Evolutionary conservation across 2,329 filamentous ascomycete genomes (phyloP).

Genomic region (Fusarium buxicola): DNA sequence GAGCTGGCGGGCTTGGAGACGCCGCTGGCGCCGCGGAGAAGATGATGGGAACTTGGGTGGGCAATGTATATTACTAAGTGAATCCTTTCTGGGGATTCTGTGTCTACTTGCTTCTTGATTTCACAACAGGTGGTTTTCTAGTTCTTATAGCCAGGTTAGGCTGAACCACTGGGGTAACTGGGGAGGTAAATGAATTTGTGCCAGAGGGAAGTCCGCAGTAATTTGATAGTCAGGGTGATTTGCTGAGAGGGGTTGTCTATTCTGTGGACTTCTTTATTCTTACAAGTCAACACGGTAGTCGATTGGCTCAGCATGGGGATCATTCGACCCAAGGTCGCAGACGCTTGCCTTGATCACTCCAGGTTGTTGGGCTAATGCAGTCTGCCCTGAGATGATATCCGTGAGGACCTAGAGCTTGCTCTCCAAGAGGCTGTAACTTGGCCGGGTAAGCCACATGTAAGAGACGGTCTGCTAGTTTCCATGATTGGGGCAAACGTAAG

Average conservation of each 20-base stretch:
- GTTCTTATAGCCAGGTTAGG: conserved; percentile 26
- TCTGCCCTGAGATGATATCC: too few relatives aligned
- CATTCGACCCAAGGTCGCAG: too few relatives aligned
- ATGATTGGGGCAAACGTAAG: too few relatives aligned
- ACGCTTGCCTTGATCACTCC: too few relatives aligned
- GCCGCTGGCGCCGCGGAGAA: conserved; percentile 11
- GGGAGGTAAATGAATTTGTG: conserved; percentile 12
- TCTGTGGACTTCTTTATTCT: not conserved
- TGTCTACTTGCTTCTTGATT: conserved; percentile 22
- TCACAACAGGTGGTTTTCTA: conserved; percentile 12
- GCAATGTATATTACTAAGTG: conserved; percentile 24
- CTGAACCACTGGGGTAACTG: conserved; percentile 8
- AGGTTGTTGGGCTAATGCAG: too few relatives aligned
- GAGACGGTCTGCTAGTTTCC: too few relatives aligned
- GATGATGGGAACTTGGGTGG: conserved; percentile 5
- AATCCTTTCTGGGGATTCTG: conserved; percentile 2
- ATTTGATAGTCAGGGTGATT: conserved; percentile 19
- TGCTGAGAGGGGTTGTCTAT: not conserved
- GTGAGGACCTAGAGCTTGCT: too few relatives aligned
- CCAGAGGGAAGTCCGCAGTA: conserved; percentile 23
- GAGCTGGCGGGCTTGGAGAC: conserved; percentile 5
- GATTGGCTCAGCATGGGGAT: too few relatives aligned
- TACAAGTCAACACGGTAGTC: too few relatives aligned
- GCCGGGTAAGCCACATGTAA: too few relatives aligned
- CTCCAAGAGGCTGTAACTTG: too few relatives aligned